Base-by-base conservation (phyloP, 345 rosid species). In the Citrus mangshanensis region DNA sequence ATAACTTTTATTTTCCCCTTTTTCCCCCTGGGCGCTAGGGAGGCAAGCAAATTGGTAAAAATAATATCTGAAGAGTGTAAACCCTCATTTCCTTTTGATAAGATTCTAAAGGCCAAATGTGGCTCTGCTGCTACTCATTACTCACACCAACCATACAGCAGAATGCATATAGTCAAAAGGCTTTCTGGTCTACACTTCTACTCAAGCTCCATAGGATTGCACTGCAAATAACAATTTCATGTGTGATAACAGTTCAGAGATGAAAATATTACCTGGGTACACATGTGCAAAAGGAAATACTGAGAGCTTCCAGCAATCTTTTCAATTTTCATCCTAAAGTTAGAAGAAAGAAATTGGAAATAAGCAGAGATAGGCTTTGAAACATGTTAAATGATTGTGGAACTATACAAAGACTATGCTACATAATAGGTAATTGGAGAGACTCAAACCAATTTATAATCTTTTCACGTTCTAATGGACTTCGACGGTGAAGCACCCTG, bases 401-500 rank as follows among this genome's bases (percentile, higher is more conserved):
- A 58, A 12, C 67, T 32, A 30, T 64, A 60, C 55, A 7, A 60
- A 71, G 25, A 66, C 9, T 72, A 32, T 42, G 73, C 67, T 55
- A 32, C 40, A 63, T 16, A 34, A 71, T 65, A 12, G 16, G 51
- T 42, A 42, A 10, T 12, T 28, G 49, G 55, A 78, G 68, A 85
- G 80, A 54, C 49, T 37, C 86, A 54, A 78, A 95, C 98, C 97
- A 95, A 70, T 95, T 97, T 74, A 95, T 90, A 49, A 82, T 84
- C 85, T 90, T 95, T 79, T 86, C 89, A 10, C 99, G 98, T 46
- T 90, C 97, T 81, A 95, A 73, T 60, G 97, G 98, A 89, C 99
- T 95, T 66, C 99, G 90, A 60, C 97, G 97, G 79, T 93, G 99
- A 78, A 95, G 99, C 85, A 95, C 99, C 81, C 99, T 89, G 63